Percentiles rank a stretch among this genome's conserved stretches.
Conservation (phyloP, 352 stramenopile species). For the Phytopythium montanum region DNA sequence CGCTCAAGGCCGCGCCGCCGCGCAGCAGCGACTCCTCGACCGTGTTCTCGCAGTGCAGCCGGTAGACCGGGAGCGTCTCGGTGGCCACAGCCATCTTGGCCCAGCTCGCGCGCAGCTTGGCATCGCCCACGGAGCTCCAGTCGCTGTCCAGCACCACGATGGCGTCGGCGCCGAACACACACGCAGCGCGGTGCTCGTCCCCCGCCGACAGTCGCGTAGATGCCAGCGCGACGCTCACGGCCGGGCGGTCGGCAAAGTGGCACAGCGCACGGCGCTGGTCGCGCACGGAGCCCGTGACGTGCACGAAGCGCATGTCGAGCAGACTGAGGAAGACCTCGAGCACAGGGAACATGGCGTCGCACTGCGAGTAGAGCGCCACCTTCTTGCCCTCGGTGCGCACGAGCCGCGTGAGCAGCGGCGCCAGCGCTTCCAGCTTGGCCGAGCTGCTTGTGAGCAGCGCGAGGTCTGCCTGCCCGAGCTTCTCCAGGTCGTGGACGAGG, state of each 20-base stretch:
- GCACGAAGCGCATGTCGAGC: slow-evolving; percentile 60
- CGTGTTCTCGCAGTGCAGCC: slow-evolving; percentile 78
- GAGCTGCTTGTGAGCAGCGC: slow-evolving; percentile 53
- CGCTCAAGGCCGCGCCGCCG: slow-evolving; percentile 61
- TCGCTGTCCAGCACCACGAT: slow-evolving; percentile 82
- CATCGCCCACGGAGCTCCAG: slow-evolving; percentile 76
- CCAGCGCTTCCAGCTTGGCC: slow-evolving; percentile 54
- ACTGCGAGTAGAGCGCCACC: slow-evolving; percentile 78
- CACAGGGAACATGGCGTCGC: slow-evolving; percentile 65
- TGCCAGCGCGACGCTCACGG: slow-evolving; percentile 65
- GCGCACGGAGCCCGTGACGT: slow-evolving; percentile 42
- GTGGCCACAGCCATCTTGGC: slow-evolving; percentile 50
- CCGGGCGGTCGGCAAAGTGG: slow-evolving; percentile 60
- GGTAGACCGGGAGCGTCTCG: slow-evolving; percentile 61
- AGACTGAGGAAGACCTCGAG: slow-evolving; percentile 69
- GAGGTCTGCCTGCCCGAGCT: slow-evolving; percentile 68
- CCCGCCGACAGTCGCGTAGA: slow-evolving; percentile 53
- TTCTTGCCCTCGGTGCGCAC: slow-evolving; percentile 56
- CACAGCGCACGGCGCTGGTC: slow-evolving; percentile 62
- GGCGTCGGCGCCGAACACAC: slow-evolving; percentile 70
- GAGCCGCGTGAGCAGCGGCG: slow-evolving; percentile 51
- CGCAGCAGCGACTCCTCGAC: slow-evolving; percentile 75
- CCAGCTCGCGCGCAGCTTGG: slow-evolving; percentile 78
- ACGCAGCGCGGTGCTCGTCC: slow-evolving; percentile 39
- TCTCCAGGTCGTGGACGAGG: slow-evolving; percentile 71